phyloP scores from a whole-genome alignment of 2,329 filamentous ascomycete genomes.

The Penicillium oxalicum region DNA sequence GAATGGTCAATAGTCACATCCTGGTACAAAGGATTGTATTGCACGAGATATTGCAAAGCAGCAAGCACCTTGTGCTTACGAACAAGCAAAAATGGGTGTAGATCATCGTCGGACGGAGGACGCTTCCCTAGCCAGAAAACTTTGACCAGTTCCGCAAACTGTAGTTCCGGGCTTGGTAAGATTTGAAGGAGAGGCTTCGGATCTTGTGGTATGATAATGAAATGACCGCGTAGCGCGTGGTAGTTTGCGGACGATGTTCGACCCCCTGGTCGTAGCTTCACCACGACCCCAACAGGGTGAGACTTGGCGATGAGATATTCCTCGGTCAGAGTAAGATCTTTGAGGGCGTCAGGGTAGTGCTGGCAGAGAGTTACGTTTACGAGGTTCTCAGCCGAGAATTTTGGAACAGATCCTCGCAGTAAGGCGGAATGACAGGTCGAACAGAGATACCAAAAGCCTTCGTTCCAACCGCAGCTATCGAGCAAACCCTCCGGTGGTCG shows the following conservation, averaged over 20 bases:
- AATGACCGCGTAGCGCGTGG: constrained; percentile 7
- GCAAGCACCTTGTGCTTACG: constrained; percentile 4
- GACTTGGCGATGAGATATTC: background rate
- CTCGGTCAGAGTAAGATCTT: background rate
- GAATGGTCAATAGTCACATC: background rate
- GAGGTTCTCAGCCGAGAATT: background rate
- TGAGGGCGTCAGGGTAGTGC: background rate
- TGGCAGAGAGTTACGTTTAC: background rate
- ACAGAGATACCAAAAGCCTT: background rate
- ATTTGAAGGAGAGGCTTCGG: constrained; percentile 10
- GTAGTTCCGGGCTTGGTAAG: constrained; percentile 2
- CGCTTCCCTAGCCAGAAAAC: constrained; percentile 6
- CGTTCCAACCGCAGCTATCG: background rate
- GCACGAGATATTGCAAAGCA: constrained; percentile 5
- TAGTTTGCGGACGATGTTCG: background rate
- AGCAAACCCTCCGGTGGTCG: background rate
- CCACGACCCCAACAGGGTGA: background rate
- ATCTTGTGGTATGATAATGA: constrained; percentile 10
- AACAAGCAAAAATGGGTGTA: constrained; percentile 3
- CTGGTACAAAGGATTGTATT: constrained; percentile 4
- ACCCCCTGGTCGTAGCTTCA: background rate
- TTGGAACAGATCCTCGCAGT: background rate
- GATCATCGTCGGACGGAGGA: background rate
- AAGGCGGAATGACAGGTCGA: background rate
- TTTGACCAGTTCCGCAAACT: constrained; percentile 2